These are phyloP conservation scores for Margaritispora aquatica DNA, from an alignment of 495 filamentous ascomycete species.

Conservation along the genomic window DNA sequence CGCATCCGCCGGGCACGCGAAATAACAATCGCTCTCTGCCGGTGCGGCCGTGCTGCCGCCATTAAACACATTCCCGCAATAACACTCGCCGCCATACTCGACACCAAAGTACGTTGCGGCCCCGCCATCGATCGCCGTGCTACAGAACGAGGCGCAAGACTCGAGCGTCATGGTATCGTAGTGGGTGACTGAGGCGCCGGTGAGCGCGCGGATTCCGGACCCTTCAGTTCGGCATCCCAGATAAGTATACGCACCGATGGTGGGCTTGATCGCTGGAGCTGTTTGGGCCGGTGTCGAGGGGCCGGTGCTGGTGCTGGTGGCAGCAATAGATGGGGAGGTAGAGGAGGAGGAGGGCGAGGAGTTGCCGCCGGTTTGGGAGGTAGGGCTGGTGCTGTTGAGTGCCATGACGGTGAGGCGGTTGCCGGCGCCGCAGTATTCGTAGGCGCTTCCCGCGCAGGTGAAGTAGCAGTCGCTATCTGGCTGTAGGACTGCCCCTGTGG, in stretches of 20 bases:
- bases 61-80: slow-evolving; percentile 31
- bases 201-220: slow-evolving; percentile 23
- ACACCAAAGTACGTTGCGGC: slow-evolving; percentile 41
- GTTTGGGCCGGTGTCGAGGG: slow-evolving; percentile 7
- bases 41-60: slow-evolving; percentile 20
- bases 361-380: not conserved
- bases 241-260: slow-evolving; percentile 28
- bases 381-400: slow-evolving; percentile 1
- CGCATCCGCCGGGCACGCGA: slow-evolving; percentile 33
- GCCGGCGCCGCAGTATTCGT: slow-evolving; percentile 29
- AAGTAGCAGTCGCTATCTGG: slow-evolving; percentile 25
- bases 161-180: slow-evolving; percentile 47
- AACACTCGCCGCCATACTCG: slow-evolving; percentile 45
- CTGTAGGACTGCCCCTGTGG: slow-evolving; percentile 1
- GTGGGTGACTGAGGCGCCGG: slow-evolving; percentile 24
- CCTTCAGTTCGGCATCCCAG: slow-evolving; percentile 32
- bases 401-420: slow-evolving; percentile 36
- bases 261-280: slow-evolving; percentile 18
- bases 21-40: slow-evolving; percentile 33
- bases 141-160: slow-evolving; percentile 39
- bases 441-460: slow-evolving; percentile 25
- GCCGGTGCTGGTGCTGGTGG: slow-evolving; percentile 21
- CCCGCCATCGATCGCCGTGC: not conserved
- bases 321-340: too few relatives aligned
- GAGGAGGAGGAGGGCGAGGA: too few relatives aligned